Conservation (phyloP, 2,329 filamentous ascomycete species). For the Corynespora cassiicola region DNA sequence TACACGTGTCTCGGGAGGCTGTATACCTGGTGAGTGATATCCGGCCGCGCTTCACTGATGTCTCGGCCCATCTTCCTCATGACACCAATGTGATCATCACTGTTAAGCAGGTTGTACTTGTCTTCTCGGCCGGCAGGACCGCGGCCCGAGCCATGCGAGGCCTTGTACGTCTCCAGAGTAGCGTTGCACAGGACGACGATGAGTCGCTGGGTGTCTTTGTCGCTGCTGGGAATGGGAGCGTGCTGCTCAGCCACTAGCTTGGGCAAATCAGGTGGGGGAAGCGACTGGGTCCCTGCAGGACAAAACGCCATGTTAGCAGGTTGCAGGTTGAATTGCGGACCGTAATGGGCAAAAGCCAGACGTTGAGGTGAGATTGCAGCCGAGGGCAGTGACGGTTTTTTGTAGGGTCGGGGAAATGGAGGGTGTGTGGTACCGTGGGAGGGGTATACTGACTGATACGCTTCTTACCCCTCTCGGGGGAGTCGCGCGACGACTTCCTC, state of each 20-base stretch:
- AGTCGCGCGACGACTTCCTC: constrained; percentile 36
- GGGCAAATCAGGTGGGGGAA: constrained; percentile 88
- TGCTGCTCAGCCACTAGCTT: constrained; percentile 94
- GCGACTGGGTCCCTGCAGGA: constrained; percentile 75
- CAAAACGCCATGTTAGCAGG: constrained; percentile 29
- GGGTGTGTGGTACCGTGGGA: neutral
- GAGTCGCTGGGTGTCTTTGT: constrained; percentile 89
- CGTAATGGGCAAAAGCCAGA: constrained; percentile 8
- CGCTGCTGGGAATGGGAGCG: constrained; percentile 78
- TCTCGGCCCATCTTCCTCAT: constrained; percentile 99
- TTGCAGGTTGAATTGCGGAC: constrained; percentile 13
- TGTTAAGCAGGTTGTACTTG: constrained; percentile 97
- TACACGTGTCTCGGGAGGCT: constrained; percentile 2
- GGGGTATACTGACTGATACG: constrained; percentile 45
- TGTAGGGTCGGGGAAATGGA: too few relatives aligned
- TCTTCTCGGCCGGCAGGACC: constrained; percentile 77
- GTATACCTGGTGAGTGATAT: constrained; percentile 98
- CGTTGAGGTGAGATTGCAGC: constrained; percentile 4
- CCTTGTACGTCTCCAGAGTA: constrained; percentile 96
- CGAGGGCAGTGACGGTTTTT: neutral
- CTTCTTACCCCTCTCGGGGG: constrained; percentile 43
- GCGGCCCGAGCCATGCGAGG: constrained; percentile 73
- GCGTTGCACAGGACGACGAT: constrained; percentile 98
- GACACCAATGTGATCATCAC: constrained; percentile 97
- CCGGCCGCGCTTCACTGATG: constrained; percentile 95